Percentiles rank a stretch among this genome's conserved stretches.
Evolutionary conservation across 108 stramenopile genomes (phyloP).

Genomic region (Cyclotella kingstonii): DNA sequence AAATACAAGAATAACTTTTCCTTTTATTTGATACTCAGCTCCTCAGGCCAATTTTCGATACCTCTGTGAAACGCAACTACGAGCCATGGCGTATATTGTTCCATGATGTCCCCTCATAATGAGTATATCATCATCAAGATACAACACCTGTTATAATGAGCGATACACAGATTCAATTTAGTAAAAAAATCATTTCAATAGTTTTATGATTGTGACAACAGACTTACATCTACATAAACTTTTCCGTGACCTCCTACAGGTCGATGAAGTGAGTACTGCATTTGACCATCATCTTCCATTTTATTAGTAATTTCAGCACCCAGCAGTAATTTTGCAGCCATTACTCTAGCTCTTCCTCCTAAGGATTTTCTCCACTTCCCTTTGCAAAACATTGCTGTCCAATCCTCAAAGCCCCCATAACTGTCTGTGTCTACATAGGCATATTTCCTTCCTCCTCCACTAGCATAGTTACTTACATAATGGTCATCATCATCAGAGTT

Average conservation of each 20-base stretch:
- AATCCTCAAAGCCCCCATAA: constrained; percentile 49
- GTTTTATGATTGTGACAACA: background rate
- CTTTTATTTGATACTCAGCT: background rate
- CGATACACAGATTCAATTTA: background rate
- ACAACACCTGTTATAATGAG: constrained; percentile 29
- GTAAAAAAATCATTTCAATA: too few species aligned
- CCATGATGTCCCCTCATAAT: constrained; percentile 72
- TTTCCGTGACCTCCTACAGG: constrained; percentile 75
- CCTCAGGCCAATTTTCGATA: constrained; percentile 8
- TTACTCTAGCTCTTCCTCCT: constrained; percentile 56
- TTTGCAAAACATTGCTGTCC: constrained; percentile 61
- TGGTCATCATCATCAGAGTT: constrained; percentile 19
- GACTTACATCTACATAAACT: constrained; percentile 65
- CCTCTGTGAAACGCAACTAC: constrained; percentile 42
- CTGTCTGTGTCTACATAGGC: constrained; percentile 16
- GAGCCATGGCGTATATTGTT: constrained; percentile 65
- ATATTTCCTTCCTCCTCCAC: constrained; percentile 6
- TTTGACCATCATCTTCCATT: constrained; percentile 62
- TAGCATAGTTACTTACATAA: constrained; percentile 21
- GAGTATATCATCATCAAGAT: constrained; percentile 63
- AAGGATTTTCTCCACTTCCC: constrained; percentile 62
- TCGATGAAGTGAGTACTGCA: constrained; percentile 63
- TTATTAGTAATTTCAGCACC: constrained; percentile 62
- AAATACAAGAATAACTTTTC: too few species aligned
- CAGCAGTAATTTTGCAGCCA: constrained; percentile 69